A percentile compares a stretch with the other conserved stretches of the same genome.
Evolutionary conservation across 495 filamentous ascomycete genomes (phyloP).

Genomic region (Aspergillus conjunctus): DNA sequence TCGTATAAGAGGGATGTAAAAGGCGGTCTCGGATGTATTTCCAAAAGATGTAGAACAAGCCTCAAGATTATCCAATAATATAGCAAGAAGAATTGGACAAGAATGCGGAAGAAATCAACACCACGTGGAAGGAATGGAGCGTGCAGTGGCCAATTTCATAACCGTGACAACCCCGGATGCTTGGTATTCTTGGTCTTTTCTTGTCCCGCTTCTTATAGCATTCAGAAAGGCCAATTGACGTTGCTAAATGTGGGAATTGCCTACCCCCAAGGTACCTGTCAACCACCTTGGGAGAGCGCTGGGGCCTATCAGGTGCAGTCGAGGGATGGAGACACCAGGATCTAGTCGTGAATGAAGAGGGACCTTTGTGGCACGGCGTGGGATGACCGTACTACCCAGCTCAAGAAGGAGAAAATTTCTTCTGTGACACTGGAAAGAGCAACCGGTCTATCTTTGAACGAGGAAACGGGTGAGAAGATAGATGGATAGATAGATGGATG

Average conservation of each 20-base stretch:
- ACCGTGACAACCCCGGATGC: slow-evolving; percentile 12
- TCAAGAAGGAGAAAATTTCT: background rate
- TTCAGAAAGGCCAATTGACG: slow-evolving; percentile 9
- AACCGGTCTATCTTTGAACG: background rate
- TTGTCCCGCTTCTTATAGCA: slow-evolving; percentile 22
- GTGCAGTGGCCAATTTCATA: background rate
- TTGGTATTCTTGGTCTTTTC: slow-evolving; percentile 21
- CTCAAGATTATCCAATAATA: background rate
- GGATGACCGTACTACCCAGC: slow-evolving; percentile 5
- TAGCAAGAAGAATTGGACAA: slow-evolving; percentile 5
- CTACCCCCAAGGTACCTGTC: slow-evolving; percentile 21
- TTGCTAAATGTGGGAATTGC: slow-evolving; percentile 10
- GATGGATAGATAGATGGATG: background rate
- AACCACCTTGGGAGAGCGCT: slow-evolving; percentile 6
- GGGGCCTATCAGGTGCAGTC: slow-evolving; percentile 20
- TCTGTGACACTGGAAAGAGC: background rate
- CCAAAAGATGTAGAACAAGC: background rate
- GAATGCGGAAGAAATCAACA: slow-evolving; percentile 8
- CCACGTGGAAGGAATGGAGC: slow-evolving; percentile 20
- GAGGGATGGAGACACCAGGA: slow-evolving; percentile 8
- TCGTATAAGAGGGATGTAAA: background rate
- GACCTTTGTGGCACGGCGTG: slow-evolving; percentile 30
- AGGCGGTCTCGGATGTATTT: background rate
- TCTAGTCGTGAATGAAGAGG: slow-evolving; percentile 13
- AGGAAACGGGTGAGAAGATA: slow-evolving; percentile 1